phyloP scores from a whole-genome alignment of 2,329 filamentous ascomycete genomes.

The Xenoacremonium recifei region DNA sequence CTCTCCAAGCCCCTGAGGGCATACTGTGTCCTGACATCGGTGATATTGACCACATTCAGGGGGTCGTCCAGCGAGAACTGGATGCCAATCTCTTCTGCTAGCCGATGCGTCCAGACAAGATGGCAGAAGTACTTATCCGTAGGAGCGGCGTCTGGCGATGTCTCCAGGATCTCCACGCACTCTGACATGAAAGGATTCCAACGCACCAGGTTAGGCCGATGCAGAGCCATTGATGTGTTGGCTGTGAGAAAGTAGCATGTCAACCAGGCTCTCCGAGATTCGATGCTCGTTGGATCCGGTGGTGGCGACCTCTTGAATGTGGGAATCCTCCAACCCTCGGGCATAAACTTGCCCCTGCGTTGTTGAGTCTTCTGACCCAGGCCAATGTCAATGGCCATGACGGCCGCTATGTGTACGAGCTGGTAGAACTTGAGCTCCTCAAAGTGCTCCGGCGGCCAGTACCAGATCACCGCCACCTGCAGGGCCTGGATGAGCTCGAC shows the following conservation, averaged over 20 bases:
- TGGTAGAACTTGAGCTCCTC: conserved; percentile 91
- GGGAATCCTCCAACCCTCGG: conserved; percentile 38
- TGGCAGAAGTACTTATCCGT: conserved; percentile 59
- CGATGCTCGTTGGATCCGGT: conserved; percentile 53
- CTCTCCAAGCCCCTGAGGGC: conserved; percentile 64
- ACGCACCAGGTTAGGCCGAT: conserved; percentile 58
- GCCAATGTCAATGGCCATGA: conserved; percentile 82
- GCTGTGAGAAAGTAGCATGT: conserved; percentile 58
- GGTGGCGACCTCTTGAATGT: conserved; percentile 39
- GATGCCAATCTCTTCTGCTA: conserved; percentile 66
- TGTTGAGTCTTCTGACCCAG: conserved; percentile 50
- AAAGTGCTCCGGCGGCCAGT: conserved; percentile 77
- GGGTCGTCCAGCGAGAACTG: conserved; percentile 69
- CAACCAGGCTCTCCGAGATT: conserved; percentile 58
- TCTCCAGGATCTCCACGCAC: conserved; percentile 54
- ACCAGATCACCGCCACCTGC: conserved; percentile 77
- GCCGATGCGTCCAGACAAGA: conserved; percentile 56
- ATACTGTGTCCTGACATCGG: conserved; percentile 63
- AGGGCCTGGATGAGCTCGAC: conserved; percentile 81
- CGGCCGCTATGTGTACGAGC: conserved; percentile 74
- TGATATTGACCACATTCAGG: conserved; percentile 50
- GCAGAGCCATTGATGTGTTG: conserved; percentile 60
- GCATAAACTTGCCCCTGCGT: conserved; percentile 17
- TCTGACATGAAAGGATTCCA: conserved; percentile 62
- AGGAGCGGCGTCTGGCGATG: conserved; percentile 52